Evolutionary conservation across 108 stramenopile species (phyloP), one percentile per base, ranked within the genome.

Genomic region (Mediolabrus comicus): DNA sequence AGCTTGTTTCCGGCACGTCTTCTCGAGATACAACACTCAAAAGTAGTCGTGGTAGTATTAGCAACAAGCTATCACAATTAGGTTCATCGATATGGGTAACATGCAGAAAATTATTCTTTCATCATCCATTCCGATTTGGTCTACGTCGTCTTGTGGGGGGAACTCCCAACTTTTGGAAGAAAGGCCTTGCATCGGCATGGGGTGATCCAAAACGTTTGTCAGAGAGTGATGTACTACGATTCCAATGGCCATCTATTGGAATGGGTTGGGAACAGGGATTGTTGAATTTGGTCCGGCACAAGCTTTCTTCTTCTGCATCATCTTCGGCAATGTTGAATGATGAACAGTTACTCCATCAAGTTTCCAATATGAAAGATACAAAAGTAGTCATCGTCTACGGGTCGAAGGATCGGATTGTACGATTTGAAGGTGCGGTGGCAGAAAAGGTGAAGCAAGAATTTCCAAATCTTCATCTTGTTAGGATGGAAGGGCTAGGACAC

Each of bases 201-300:
- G 92, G 88, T 32, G 78, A 91, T 61, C 73, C 82, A 5, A 34
- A 35, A 10, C 49, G 55, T n/a, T 54, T 92, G 3, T 69, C 67
- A 24, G 85, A 94, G 28, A 79, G 75, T 43, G 88, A 91, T 65
- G 88, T 84, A 11, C 64, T 94, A 17, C 83, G 89, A 29, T 94
- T 89, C 63, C 78, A 86, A 52, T 94, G 92, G 92, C 92, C 89
- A 4, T 81, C 92, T 9, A 87, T 94, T 70, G 88, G 87, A 3
- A 69, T 65, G 58, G 89, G 87, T 29, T 94, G 92, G 92, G 92
- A 94, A 62, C 31, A 62, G 31, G 92, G 92, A 1, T 16, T 94
- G 11, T 25, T 94, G n/a, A 52, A 54, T 31, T 94, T 94, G 73
- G 51, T 85, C 9, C 52, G 72, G 29, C 76, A 84, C 9, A 76